Conservation (phyloP, 2,329 filamentous ascomycete species). For the Microcera coccophila region DNA sequence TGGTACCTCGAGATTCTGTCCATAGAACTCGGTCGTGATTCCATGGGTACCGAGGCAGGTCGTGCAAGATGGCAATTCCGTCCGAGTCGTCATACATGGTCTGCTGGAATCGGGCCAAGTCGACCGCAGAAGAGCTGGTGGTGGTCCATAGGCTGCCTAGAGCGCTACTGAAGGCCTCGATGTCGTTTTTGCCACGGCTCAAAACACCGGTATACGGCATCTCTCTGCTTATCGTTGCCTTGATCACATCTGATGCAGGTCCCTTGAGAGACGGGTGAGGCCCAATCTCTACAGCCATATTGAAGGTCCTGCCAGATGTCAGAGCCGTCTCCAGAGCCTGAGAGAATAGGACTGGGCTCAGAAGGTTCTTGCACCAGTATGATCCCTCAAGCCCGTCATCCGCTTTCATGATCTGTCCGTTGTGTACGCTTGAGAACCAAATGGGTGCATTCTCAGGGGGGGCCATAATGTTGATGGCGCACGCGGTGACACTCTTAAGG, state of each 20-base stretch:
- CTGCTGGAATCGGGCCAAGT: neutral
- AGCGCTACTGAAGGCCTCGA: slow-evolving; percentile 32
- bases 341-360: neutral
- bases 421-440: neutral
- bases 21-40: slow-evolving; percentile 6
- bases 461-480: too few species aligned
- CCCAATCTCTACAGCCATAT: slow-evolving; percentile 36
- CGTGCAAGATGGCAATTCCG: slow-evolving; percentile 1
- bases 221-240: neutral
- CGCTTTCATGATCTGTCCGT: neutral
- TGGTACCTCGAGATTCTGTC: slow-evolving; percentile 2
- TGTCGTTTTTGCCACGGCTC: slow-evolving; percentile 30
- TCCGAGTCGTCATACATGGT: slow-evolving; percentile 2
- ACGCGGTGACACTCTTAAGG: too few species aligned
- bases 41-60: slow-evolving; percentile 4
- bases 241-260: slow-evolving; percentile 28
- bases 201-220: neutral
- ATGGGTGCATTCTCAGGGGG: neutral
- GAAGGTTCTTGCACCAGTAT: neutral
- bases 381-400: neutral
- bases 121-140: neutral
- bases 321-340: neutral
- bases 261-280: slow-evolving; percentile 47
- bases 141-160: slow-evolving; percentile 16
- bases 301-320: neutral